These are phyloP conservation scores for Aaosphaeria arxii DNA, from an alignment of 2,329 filamentous ascomycete species.

Conservation along the genomic window DNA sequence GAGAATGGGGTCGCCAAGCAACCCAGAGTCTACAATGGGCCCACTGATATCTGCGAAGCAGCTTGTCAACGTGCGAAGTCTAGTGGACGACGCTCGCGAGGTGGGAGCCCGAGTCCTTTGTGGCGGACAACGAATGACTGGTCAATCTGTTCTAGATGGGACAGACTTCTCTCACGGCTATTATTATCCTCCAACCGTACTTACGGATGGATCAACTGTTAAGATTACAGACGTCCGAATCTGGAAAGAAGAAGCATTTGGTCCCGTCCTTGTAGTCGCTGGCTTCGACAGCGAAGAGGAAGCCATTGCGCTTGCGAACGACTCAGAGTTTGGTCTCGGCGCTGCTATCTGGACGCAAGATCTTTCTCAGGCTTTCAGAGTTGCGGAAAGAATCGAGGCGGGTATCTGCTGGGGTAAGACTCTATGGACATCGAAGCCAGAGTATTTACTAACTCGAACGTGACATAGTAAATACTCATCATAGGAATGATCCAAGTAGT, in stretches of 20 bases:
- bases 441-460: background rate
- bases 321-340: constrained; percentile 50
- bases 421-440: background rate
- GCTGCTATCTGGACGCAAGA: constrained; percentile 53
- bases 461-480: constrained; percentile 51
- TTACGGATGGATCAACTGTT: constrained; percentile 24
- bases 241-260: constrained; percentile 51
- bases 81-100: constrained; percentile 34
- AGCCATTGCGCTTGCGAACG: constrained; percentile 48
- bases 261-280: constrained; percentile 50
- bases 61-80: constrained; percentile 32
- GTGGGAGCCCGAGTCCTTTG: constrained; percentile 42
- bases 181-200: constrained; percentile 48
- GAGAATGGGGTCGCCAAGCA: constrained; percentile 57
- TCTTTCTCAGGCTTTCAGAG: constrained; percentile 47
- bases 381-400: constrained; percentile 47
- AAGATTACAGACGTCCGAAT: constrained; percentile 35
- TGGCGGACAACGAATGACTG: constrained; percentile 50
- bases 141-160: constrained; percentile 49
- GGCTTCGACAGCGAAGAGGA: constrained; percentile 48
- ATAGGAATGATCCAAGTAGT: constrained; percentile 69
- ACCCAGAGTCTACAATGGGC: constrained; percentile 61
- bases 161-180: constrained; percentile 52
- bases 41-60: constrained; percentile 59
- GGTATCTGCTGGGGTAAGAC: constrained; percentile 43